Evolutionary conservation across 2,329 filamentous ascomycete genomes (phyloP).

Genomic region (Aspergillus sergii): DNA sequence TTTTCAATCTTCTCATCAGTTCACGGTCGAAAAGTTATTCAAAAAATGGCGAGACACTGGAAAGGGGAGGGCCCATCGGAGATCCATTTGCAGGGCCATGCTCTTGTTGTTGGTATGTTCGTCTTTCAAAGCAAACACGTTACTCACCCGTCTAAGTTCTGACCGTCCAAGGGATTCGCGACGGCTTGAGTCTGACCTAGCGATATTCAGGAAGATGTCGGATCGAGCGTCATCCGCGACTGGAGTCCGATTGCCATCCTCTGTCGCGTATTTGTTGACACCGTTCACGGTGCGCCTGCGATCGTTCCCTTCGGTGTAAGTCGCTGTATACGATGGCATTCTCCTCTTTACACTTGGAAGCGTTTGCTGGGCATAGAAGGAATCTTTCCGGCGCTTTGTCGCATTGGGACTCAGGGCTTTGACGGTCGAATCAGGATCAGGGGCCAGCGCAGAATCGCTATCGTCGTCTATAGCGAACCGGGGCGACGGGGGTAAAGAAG

Average conservation of each 20-base stretch:
- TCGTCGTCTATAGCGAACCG: slow-evolving; percentile 16
- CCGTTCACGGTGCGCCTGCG: slow-evolving; percentile 29
- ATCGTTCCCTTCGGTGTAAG: slow-evolving; percentile 32
- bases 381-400: slow-evolving; percentile 31
- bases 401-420: slow-evolving; percentile 31
- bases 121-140: not conserved
- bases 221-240: slow-evolving; percentile 40
- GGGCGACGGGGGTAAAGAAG: slow-evolving; percentile 19
- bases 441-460: slow-evolving; percentile 20
- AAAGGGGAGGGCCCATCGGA: not conserved
- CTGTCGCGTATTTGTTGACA: slow-evolving; percentile 28
- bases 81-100: not conserved
- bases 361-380: slow-evolving; percentile 24
- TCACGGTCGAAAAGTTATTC: not conserved
- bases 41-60: slow-evolving; percentile 1
- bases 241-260: slow-evolving; percentile 35
- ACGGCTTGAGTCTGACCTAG: slow-evolving; percentile 42
- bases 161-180: slow-evolving; percentile 40
- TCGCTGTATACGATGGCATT: slow-evolving; percentile 36
- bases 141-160: slow-evolving; percentile 44
- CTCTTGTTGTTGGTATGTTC: not conserved
- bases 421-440: slow-evolving; percentile 29
- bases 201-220: slow-evolving; percentile 52
- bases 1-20: slow-evolving; percentile 22
- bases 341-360: slow-evolving; percentile 34